Conservation (phyloP, 106 monocot genomes). For the Triglochin maritima region DNA sequence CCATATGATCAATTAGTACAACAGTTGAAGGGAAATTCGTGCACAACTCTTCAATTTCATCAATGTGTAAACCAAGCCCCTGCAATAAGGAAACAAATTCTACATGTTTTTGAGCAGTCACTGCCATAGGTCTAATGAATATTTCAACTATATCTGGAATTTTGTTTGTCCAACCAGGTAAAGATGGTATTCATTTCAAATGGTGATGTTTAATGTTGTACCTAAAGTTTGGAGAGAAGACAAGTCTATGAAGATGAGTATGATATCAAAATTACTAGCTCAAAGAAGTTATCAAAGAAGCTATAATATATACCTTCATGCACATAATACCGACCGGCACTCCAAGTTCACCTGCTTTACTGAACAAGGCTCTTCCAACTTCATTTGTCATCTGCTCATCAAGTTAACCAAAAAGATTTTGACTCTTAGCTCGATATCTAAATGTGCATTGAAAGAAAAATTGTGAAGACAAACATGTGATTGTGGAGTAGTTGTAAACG, state of each 20-base stretch:
- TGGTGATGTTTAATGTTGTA: background rate
- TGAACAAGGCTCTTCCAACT: slow-evolving; percentile 62
- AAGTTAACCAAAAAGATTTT: background rate
- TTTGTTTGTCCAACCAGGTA: no score
- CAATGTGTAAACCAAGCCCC: slow-evolving; percentile 60
- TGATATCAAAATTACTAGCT: no score
- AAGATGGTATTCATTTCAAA: no score
- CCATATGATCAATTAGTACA: slow-evolving; percentile 74
- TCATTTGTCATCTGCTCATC: slow-evolving; percentile 69
- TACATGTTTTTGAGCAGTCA: no score
- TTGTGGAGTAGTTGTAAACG: no score
- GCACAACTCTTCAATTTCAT: slow-evolving; percentile 74
- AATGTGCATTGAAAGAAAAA: no score
- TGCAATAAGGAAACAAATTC: slow-evolving; percentile 9
- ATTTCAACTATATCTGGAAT: no score
- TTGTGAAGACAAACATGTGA: no score
- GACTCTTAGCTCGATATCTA: no score
- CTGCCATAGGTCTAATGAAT: no score
- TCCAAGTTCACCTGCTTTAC: slow-evolving; percentile 76
- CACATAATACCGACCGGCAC: slow-evolving; percentile 69
- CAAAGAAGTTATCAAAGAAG: background rate
- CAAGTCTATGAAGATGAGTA: background rate
- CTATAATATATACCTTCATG: slow-evolving; percentile 39
- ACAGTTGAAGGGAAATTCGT: slow-evolving; percentile 49
- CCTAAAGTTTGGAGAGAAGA: background rate